These are phyloP conservation scores for Phytophthora colocasiae DNA, from an alignment of 352 stramenopile species.

Conservation along the genomic window DNA sequence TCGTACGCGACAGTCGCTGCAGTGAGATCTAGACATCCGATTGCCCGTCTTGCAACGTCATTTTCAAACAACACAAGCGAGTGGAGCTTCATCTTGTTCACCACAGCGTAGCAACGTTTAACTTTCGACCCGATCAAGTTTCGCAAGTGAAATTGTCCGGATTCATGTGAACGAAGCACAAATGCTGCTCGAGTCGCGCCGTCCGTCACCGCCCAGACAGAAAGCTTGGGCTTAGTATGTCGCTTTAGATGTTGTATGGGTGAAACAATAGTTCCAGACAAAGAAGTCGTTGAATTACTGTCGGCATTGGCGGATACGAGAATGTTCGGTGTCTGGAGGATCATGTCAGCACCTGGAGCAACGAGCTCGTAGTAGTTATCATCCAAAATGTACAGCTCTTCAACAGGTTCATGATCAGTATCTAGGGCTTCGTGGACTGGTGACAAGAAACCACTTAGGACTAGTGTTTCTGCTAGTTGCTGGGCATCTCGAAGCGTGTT, in stretches of 20 bases:
- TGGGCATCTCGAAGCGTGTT: conserved; percentile 34
- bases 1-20: conserved; percentile 46
- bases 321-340: conserved; percentile 15
- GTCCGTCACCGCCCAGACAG: conserved; percentile 47
- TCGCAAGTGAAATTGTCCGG: conserved; percentile 11
- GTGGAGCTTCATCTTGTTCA: conserved; percentile 40
- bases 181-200: conserved; percentile 44
- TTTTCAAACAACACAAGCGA: conserved; percentile 41
- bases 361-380: conserved; percentile 62
- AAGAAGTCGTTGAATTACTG: conserved; percentile 14
- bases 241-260: conserved; percentile 5
- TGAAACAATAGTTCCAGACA: conserved; percentile 20
- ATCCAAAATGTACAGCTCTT: conserved; percentile 40
- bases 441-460: conserved; percentile 46
- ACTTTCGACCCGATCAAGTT: conserved; percentile 15
- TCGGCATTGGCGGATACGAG: conserved; percentile 20
- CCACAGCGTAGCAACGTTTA: conserved; percentile 40
- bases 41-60: conserved; percentile 37
- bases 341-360: conserved; percentile 31
- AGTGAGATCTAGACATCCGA: conserved; percentile 30
- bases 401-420: conserved; percentile 27
- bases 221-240: conserved; percentile 16
- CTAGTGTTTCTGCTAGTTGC: conserved; percentile 41
- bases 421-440: conserved; percentile 29
- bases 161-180: conserved; percentile 19